Evolutionary conservation across 768 basidiomycete species (phyloP).

Genomic region (Suillus subluteus): DNA sequence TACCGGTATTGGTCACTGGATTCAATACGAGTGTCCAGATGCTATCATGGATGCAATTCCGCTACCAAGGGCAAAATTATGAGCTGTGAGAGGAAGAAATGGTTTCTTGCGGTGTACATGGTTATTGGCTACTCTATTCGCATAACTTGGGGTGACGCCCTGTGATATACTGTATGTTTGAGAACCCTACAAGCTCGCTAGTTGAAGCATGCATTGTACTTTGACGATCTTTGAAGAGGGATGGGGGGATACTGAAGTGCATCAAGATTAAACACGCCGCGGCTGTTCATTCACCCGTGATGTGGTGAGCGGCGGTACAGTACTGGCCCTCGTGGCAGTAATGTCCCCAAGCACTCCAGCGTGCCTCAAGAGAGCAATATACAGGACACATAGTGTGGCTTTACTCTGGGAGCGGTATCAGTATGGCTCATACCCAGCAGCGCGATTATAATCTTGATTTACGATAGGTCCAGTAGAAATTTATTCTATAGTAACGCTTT

Average conservation of each 20-base stretch:
- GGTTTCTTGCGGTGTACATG: not conserved
- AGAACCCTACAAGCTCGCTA: not conserved
- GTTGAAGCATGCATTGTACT: no score
- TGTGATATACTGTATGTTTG: not conserved
- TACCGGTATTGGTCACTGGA: constrained; percentile 27
- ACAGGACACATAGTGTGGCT: constrained; percentile 76
- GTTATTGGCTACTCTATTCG: not conserved
- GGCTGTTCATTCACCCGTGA: not conserved
- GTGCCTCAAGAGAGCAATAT: constrained; percentile 69
- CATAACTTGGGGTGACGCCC: not conserved
- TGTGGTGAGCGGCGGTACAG: not conserved
- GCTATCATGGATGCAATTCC: constrained; percentile 19
- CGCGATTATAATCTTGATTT: constrained; percentile 90
- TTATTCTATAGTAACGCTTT: not conserved
- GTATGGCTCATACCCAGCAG: constrained; percentile 86
- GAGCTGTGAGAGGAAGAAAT: not conserved
- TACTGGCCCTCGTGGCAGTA: constrained; percentile 46
- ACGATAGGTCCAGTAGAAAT: constrained; percentile 68
- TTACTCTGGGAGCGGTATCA: constrained; percentile 93
- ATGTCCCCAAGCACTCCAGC: constrained; percentile 37
- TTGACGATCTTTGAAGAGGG: not conserved
- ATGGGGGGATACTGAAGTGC: not conserved
- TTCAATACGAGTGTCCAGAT: constrained; percentile 31
- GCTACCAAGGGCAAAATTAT: not conserved
- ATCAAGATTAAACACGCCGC: not conserved